Evolutionary conservation across 352 stramenopile genomes (phyloP).

Genomic region (Thraustotheca clavata): DNA sequence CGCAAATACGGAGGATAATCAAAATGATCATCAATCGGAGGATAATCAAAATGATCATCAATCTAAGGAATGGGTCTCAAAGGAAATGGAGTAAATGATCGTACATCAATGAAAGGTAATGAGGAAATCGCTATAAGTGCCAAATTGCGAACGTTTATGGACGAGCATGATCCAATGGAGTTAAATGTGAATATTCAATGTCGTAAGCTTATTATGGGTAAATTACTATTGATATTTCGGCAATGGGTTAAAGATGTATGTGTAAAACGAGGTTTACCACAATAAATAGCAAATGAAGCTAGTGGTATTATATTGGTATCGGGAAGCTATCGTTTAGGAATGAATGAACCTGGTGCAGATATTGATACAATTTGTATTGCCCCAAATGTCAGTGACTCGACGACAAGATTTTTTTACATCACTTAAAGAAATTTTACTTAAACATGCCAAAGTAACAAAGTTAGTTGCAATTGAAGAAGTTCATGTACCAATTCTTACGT

Average conservation of each 20-base stretch:
- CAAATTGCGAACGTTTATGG: conserved; percentile 77
- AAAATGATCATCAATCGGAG: too few species aligned
- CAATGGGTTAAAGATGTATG: conserved; percentile 81
- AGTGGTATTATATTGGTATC: conserved; percentile 85
- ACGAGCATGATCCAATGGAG: conserved; percentile 66
- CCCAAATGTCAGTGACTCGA: conserved; percentile 89
- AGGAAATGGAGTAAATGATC: too few species aligned
- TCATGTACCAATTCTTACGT: conserved; percentile 97
- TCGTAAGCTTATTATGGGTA: conserved; percentile 72
- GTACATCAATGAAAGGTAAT: too few species aligned
- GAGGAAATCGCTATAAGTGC: conserved; percentile 76
- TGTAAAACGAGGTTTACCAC: conserved; percentile 68
- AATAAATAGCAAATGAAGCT: conserved; percentile 75
- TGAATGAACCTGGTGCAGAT: conserved; percentile 96
- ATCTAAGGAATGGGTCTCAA: too few species aligned
- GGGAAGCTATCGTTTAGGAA: conserved; percentile 92
- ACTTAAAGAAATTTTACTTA: conserved; percentile 86
- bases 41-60: too few species aligned
- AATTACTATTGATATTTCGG: conserved; percentile 74
- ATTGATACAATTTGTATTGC: conserved; percentile 97
- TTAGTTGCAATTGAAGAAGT: conserved; percentile 82
- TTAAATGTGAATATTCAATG: conserved; percentile 70
- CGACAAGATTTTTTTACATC: conserved; percentile 97
- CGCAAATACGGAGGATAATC: too few species aligned
- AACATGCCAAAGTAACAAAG: conserved; percentile 89